These are phyloP conservation scores for Pichia sp. DNA, from an alignment of 1,139 yeast genomes.

Conservation along the genomic window DNA sequence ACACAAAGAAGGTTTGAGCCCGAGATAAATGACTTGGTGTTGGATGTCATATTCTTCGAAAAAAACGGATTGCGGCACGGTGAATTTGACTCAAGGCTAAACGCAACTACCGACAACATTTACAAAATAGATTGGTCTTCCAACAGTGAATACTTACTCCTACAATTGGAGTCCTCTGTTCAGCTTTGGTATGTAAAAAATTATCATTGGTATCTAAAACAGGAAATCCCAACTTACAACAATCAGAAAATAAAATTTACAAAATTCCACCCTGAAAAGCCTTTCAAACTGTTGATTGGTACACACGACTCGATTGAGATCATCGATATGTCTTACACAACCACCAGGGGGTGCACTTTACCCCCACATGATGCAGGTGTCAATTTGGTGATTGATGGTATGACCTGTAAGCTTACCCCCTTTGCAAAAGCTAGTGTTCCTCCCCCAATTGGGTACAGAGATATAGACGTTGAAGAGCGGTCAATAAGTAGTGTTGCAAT, in stretches of 20 bases:
- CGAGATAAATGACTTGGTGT: slow-evolving; percentile 44
- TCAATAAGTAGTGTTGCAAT: slow-evolving; percentile 63
- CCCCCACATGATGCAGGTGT: slow-evolving; percentile 74
- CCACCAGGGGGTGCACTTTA: slow-evolving; percentile 64
- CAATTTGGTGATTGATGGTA: slow-evolving; percentile 78
- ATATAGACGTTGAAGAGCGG: slow-evolving; percentile 46
- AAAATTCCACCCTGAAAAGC: slow-evolving; percentile 88
- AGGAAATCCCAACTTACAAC: slow-evolving; percentile 49
- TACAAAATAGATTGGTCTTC: slow-evolving; percentile 66
- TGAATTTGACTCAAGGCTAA: slow-evolving; percentile 67
- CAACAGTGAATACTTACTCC: slow-evolving; percentile 73
- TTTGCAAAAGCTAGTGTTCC: slow-evolving; percentile 84
- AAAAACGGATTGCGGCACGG: slow-evolving; percentile 92
- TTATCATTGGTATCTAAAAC: slow-evolving; percentile 94
- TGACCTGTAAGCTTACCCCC: slow-evolving; percentile 72
- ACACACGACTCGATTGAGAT: slow-evolving; percentile 51
- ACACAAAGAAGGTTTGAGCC: slow-evolving; percentile 58
- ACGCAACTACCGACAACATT: slow-evolving; percentile 33
- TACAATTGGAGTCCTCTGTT: slow-evolving; percentile 56
- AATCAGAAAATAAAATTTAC: slow-evolving; percentile 45
- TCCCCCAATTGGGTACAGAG: slow-evolving; percentile 84
- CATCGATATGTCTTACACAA: slow-evolving; percentile 63
- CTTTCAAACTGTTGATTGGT: slow-evolving; percentile 67
- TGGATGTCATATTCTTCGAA: slow-evolving; percentile 77
- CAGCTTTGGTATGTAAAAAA: slow-evolving; percentile 91